Evolutionary conservation across 2,329 filamentous ascomycete genomes (phyloP), one percentile per base, ranked within the genome.

Genomic region (Thelonectria blattea): DNA sequence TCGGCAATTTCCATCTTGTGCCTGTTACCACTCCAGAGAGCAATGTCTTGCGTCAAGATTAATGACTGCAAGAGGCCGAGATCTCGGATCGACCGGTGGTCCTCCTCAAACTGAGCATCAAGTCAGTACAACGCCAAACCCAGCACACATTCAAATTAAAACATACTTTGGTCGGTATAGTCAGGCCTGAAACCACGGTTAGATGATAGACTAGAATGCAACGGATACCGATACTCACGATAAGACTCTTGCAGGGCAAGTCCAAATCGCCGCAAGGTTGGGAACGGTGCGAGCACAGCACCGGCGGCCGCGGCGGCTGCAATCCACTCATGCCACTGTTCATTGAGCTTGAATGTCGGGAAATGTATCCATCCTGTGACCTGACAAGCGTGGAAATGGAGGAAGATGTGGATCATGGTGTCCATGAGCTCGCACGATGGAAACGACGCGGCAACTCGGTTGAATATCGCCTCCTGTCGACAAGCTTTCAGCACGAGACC

Each of bases 401-500:
- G 74, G 61, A 85, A 89, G 61, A 85, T 83, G 60, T 89, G 84
- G 12, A 88, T 78, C 56, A 89, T 77, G 10, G 82, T 85, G 65
- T 89, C 87, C 61, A 90, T 77, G 3, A 86, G 72, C 20, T 85
- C 83, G 17, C 85, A 80, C 1, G 85, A 86, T 0, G 87, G 86
- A 63, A 90, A 90, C 0, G 87, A 87, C 1, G 80, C 83, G 17
- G 82, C 85, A 18, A 86, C 83, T 51, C 78, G 82, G 60, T 71
- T 81, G 74, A 74, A 82, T 75, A 73, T 83, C 67, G 76, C 75
- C 63, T 78, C 78, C 41, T 78, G 78, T 48, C 82, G 83, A 66
- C 84, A 88, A 4, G 83, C 86, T 51, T 81, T 80, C 37, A 91
- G 75, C 1, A 91, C 83, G 59, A 91, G 81, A 11, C 84, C 87